Evolutionary conservation across 805 yeast species (phyloP).

Genomic region (Kodamaea kaohsiungensis): DNA sequence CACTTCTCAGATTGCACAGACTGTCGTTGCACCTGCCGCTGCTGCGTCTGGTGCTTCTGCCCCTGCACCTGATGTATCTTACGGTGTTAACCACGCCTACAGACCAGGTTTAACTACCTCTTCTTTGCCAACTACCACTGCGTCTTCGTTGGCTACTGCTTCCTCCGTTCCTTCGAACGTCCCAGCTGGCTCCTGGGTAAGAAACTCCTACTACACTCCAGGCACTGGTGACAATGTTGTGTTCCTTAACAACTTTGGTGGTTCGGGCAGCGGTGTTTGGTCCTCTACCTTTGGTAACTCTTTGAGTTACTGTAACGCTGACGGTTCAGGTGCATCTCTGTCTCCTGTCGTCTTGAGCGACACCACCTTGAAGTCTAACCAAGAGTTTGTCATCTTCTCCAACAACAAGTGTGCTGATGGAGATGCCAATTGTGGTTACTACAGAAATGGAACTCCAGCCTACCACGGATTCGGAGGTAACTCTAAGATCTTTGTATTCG

Average conservation of each 20-base stretch:
- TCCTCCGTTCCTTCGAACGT: slow-evolving; percentile 9
- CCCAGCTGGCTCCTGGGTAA: slow-evolving; percentile 53
- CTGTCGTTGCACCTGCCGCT: slow-evolving; percentile 25
- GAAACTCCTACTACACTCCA: slow-evolving; percentile 67
- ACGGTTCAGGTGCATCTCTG: slow-evolving; percentile 74
- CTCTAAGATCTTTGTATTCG: slow-evolving; percentile 85
- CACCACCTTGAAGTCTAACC: slow-evolving; percentile 67
- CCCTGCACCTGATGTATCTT: slow-evolving; percentile 3
- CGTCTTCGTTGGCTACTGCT: slow-evolving; percentile 24
- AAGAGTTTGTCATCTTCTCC: slow-evolving; percentile 82
- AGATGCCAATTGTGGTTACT: slow-evolving; percentile 18
- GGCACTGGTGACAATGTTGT: slow-evolving; percentile 71
- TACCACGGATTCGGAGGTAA: slow-evolving; percentile 91
- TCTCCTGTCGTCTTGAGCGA: slow-evolving; percentile 68
- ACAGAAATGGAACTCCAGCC: slow-evolving; percentile 63
- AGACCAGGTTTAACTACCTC: slow-evolving; percentile 10
- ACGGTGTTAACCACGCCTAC: slow-evolving; percentile 11
- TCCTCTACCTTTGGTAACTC: slow-evolving; percentile 89
- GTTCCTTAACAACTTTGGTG: slow-evolving; percentile 89
- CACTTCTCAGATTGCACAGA: slow-evolving; percentile 24
- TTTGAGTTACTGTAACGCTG: slow-evolving; percentile 76
- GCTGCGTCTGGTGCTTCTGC: slow-evolving; percentile 9
- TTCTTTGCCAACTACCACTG: slow-evolving; percentile 13
- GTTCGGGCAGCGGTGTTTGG: slow-evolving; percentile 88
- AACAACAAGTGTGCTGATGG: slow-evolving; percentile 44